Evolutionary conservation across 257 asterid genomes (phyloP).

Genomic region (Prunella vulgaris): DNA sequence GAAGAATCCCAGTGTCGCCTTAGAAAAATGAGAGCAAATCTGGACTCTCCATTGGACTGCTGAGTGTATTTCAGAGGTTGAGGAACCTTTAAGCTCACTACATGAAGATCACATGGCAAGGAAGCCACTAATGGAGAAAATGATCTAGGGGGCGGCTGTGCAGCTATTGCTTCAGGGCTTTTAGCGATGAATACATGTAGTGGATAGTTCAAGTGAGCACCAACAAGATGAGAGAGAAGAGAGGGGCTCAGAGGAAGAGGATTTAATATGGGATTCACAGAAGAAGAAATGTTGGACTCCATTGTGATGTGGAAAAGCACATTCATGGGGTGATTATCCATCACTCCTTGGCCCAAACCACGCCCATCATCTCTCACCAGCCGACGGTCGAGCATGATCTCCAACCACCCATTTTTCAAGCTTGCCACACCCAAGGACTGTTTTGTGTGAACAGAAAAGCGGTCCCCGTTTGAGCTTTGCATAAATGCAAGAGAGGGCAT

Average conservation of each 20-base stretch:
- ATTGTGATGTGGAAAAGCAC: slow-evolving; percentile 66
- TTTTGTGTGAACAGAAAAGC: slow-evolving; percentile 80
- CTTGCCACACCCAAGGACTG: slow-evolving; percentile 92
- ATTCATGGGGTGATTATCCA: slow-evolving; percentile 88
- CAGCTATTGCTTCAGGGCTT: slow-evolving; percentile 69
- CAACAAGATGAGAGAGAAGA: slow-evolving; percentile 81
- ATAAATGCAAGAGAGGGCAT: slow-evolving; percentile 93
- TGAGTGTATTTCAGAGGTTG: slow-evolving; percentile 66
- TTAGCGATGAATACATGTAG: slow-evolving; percentile 67
- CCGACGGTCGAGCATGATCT: slow-evolving; percentile 93
- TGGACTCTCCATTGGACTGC: slow-evolving; percentile 54
- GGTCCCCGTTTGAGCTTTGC: slow-evolving; percentile 64
- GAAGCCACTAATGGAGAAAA: slow-evolving; percentile 75
- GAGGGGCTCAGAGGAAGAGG: slow-evolving; percentile 68
- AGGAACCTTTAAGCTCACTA: slow-evolving; percentile 86
- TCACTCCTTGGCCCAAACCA: slow-evolving; percentile 95
- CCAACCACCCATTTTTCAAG: slow-evolving; percentile 81
- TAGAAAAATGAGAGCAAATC: slow-evolving; percentile 54
- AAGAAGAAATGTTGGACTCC: slow-evolving; percentile 63
- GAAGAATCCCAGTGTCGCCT: slow-evolving; percentile 80
- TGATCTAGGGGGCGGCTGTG: slow-evolving; percentile 93
- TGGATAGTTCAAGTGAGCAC: slow-evolving; percentile 83
- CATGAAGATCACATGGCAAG: slow-evolving; percentile 89
- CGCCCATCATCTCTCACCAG: slow-evolving; percentile 85
- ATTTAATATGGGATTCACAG: slow-evolving; percentile 33